These are phyloP conservation scores for Trichodelitschia bisporula DNA, from an alignment of 495 filamentous ascomycete genomes.

Conservation along the genomic window DNA sequence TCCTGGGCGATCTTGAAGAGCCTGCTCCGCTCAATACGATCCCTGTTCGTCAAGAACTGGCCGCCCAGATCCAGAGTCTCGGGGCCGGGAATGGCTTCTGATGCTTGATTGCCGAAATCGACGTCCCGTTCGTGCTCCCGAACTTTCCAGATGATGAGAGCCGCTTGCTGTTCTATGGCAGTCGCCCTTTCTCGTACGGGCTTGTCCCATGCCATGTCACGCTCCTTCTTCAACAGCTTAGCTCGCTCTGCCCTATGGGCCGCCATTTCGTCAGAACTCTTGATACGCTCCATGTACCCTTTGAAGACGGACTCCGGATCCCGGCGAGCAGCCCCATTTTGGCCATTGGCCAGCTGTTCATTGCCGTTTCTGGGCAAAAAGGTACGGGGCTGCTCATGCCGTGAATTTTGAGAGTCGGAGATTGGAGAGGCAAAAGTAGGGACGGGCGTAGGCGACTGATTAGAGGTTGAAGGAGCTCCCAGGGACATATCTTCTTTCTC, in stretches of 20 bases:
- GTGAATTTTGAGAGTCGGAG: no score
- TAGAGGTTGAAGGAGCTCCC: no score
- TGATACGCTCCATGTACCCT: no score
- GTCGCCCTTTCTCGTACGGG: conserved; percentile 6
- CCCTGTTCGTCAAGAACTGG: conserved; percentile 15
- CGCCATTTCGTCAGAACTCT: no score
- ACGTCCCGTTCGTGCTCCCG: conserved; percentile 13
- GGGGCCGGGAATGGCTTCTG: conserved; percentile 11
- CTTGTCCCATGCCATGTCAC: conserved; percentile 7
- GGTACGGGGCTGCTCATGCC: no score
- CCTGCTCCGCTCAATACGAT: conserved; percentile 13
- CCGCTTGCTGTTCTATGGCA: conserved; percentile 7
- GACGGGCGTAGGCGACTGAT: no score
- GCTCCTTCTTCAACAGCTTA: conserved; percentile 8
- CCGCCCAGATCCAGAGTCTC: conserved; percentile 16
- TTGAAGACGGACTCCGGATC: no score
- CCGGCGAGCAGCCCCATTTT: no score
- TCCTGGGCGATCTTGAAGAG: conserved; percentile 10
- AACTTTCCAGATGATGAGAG: conserved; percentile 9
- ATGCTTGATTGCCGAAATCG: conserved; percentile 14
- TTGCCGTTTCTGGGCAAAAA: no score
- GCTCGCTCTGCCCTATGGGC: conserved; percentile 3
- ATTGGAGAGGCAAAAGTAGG: no score
- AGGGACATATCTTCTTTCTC: no score
- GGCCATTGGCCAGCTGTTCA: no score